phyloP scores from a whole-genome alignment of 768 basidiomycete species.

The Dendrothele bispora region DNA sequence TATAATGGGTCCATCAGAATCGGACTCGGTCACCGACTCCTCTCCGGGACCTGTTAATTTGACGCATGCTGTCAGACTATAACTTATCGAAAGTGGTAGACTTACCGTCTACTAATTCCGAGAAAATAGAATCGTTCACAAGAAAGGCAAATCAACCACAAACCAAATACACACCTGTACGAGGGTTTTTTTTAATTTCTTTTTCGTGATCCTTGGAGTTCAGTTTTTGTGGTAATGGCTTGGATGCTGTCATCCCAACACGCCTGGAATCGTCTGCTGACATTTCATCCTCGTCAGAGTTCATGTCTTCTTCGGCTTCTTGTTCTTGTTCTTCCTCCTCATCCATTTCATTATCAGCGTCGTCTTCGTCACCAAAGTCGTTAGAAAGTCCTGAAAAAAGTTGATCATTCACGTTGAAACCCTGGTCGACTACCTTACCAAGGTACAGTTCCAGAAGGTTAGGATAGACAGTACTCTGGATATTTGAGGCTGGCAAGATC shows the following conservation, averaged over 20 bases:
- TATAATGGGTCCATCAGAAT: constrained; percentile 29
- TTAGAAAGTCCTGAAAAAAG: neutral
- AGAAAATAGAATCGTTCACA: neutral
- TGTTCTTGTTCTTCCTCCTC: neutral
- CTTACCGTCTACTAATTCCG: constrained; percentile 10
- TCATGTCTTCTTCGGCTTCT: neutral
- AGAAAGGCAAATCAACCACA: too few relatives aligned
- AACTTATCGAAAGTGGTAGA: too few relatives aligned
- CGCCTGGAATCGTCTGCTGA: neutral
- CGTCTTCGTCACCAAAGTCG: neutral
- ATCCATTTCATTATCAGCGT: neutral
- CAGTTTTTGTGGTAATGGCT: neutral
- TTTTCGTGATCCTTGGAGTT: neutral
- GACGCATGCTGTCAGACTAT: constrained; percentile 7
- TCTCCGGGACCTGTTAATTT: constrained; percentile 13
- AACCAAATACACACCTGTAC: too few relatives aligned
- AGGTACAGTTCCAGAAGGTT: constrained; percentile 1
- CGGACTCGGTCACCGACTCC: constrained; percentile 49
- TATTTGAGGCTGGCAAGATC: too few relatives aligned
- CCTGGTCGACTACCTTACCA: neutral
- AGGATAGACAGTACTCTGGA: neutral
- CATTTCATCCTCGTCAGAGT: neutral
- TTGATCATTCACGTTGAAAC: neutral
- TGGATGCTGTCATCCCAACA: neutral
- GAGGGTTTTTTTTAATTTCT: neutral